A percentile compares a stretch with the other conserved stretches of the same genome.
phyloP scores from a whole-genome alignment of 176 grass and related monocot genomes.

The Sorghum bicolor region DNA sequence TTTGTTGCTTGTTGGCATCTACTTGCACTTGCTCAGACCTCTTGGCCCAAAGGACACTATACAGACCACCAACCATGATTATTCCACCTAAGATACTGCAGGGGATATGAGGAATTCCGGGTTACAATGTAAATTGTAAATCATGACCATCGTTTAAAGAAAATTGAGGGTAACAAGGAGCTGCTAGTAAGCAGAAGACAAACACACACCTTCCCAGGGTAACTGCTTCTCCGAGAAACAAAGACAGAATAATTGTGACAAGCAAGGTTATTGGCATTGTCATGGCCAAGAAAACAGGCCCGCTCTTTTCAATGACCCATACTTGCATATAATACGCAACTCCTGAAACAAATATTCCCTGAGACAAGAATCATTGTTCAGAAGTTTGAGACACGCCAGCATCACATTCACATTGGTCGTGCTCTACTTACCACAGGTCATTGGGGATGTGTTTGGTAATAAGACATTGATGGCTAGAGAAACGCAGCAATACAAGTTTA shows the following conservation, averaged over 20 bases:
- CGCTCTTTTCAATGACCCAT: constrained; percentile 53
- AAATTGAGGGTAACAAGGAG: background rate
- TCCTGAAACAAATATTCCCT: constrained; percentile 40
- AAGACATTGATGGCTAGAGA: background rate
- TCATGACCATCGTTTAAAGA: background rate
- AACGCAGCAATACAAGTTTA: background rate
- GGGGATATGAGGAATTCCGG: background rate
- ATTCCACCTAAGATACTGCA: constrained; percentile 44
- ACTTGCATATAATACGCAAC: constrained; percentile 48
- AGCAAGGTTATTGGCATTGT: constrained; percentile 47
- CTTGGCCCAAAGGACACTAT: constrained; percentile 50
- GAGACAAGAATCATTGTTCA: background rate
- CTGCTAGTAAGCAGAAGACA: background rate
- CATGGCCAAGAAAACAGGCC: constrained; percentile 52
- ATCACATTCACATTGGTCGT: background rate
- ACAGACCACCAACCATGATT: constrained; percentile 47
- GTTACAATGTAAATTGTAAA: background rate
- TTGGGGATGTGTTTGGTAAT: background rate
- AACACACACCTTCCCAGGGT: constrained; percentile 42
- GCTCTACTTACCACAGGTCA: background rate
- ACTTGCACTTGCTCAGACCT: constrained; percentile 26
- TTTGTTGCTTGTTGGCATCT: constrained; percentile 3
- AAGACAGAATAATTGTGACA: constrained; percentile 34
- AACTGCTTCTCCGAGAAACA: constrained; percentile 41
- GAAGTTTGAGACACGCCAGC: background rate